Base-by-base conservation (phyloP, 768 basidiomycete species). In the Leccinellum albellum region DNA sequence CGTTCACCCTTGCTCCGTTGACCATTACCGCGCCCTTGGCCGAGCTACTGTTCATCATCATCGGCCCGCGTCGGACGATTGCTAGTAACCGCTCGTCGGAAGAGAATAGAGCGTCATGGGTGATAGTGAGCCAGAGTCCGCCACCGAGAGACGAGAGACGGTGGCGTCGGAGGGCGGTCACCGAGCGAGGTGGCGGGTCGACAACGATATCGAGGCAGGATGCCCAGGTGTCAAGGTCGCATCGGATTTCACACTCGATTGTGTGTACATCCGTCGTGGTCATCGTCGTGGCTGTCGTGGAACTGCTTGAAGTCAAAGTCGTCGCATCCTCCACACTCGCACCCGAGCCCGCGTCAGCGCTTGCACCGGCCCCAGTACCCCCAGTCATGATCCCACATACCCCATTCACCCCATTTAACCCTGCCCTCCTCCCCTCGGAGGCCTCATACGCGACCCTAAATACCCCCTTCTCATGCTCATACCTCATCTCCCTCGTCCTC, bases 101-200 rank as follows among this genome's bases (percentile, higher is more conserved):
- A 6, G 88, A 80, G 61, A 86, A 83, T n/a, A 87, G 71, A 2
- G 85, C 83, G 60, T 96, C 91, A 64, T 98, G 95, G 5, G 85
- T 88, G 64, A 98, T 78, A 0, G 93, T 94, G 26, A 99, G 72
- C 97, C 97, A 99, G 20, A 97, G 73, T 0, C 97, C 97, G 15
- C 96, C 95, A 3, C 96, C 96, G 32, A 88, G 86, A 4, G 80
- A 75, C 1, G 93, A 93, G 6, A 98, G 78, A 6, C 88, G 83
- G 73, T 98, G 96, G 29, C 97, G 82, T 8, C 89, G 84, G 9
- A 99, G 79, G 58, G 88, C 92, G 1, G 88, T 83, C 35, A 96
- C 85, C 5, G 82, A 78, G 57, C 88, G 86, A 13, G 94, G 95
- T 3, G 94, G 92, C 2, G 96, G 97, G 70, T 98, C 95, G 49